phyloP scores from a whole-genome alignment of 331 rosid species.

The Cucumis variabilis region DNA sequence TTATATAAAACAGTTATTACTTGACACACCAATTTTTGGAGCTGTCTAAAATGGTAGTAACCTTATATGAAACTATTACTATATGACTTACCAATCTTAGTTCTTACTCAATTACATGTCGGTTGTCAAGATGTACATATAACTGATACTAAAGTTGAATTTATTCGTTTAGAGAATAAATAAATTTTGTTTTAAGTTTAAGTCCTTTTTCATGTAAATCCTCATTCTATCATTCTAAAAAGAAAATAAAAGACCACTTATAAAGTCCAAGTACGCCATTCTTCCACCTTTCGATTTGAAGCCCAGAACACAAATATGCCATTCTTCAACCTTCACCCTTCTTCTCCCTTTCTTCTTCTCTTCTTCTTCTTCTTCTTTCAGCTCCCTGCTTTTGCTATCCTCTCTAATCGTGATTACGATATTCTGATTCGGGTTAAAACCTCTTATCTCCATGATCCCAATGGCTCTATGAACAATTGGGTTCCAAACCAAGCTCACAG shows the following conservation, averaged over 20 bases:
- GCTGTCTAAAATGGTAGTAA: no score
- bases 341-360: constrained; percentile 3
- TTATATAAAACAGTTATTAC: no score
- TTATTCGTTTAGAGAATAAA: no score
- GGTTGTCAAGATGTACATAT: no score
- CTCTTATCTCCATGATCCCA: constrained; percentile 52
- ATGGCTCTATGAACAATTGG: constrained; percentile 60
- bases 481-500: constrained; percentile 24
- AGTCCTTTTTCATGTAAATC: no score
- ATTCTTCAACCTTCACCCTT: constrained; percentile 16
- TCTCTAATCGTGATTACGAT: constrained; percentile 47
- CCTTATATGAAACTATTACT: no score
- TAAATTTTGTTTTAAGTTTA: no score
- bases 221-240: no score
- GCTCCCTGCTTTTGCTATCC: constrained; percentile 13
- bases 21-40: no score
- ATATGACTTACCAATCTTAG: no score
- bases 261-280: not conserved
- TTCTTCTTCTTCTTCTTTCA: constrained; percentile 30
- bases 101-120: no score
- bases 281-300: not conserved
- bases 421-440: constrained; percentile 64
- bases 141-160: no score
- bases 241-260: not conserved
- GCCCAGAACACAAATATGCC: not conserved